Conservation (phyloP, 2,329 filamentous ascomycete genomes). For the Aspergillus tanneri region DNA sequence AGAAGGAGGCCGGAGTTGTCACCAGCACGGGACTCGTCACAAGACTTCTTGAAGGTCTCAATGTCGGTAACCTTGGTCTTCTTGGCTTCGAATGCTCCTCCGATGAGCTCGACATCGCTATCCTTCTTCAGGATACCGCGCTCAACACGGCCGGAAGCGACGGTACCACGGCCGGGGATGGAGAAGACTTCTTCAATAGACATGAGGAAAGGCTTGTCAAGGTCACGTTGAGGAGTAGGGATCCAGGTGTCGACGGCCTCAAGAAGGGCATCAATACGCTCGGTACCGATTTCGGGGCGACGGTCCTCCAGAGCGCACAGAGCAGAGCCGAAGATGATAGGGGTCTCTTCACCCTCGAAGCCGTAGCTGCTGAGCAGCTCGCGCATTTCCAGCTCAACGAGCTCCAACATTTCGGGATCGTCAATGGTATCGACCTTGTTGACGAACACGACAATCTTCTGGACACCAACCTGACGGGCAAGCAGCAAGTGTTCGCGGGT, state of each 20-base stretch:
- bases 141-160: slow-evolving; percentile 95
- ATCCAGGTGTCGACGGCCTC: slow-evolving; percentile 92
- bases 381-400: slow-evolving; percentile 99
- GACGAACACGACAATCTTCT: slow-evolving; percentile 98
- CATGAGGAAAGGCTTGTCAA: slow-evolving; percentile 99
- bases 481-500: slow-evolving; percentile 97
- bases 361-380: slow-evolving; percentile 90
- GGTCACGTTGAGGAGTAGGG: slow-evolving; percentile 86
- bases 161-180: slow-evolving; percentile 90
- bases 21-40: slow-evolving; percentile 91
- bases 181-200: slow-evolving; percentile 93
- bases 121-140: slow-evolving; percentile 93
- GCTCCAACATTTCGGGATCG: slow-evolving; percentile 98
- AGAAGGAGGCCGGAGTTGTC: slow-evolving; percentile 98
- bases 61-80: slow-evolving; percentile 99
- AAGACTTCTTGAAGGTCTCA: slow-evolving; percentile 99
- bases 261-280: slow-evolving; percentile 90
- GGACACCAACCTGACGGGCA: slow-evolving; percentile 95
- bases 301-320: slow-evolving; percentile 89
- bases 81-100: slow-evolving; percentile 76
- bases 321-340: slow-evolving; percentile 94
- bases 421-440: slow-evolving; percentile 99
- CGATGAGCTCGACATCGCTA: slow-evolving; percentile 88
- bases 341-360: slow-evolving; percentile 97
- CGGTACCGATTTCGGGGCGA: slow-evolving; percentile 77